These are phyloP conservation scores for Taphrina wiesneri DNA, from an alignment of 1,139 yeast genomes.

Conservation along the genomic window DNA sequence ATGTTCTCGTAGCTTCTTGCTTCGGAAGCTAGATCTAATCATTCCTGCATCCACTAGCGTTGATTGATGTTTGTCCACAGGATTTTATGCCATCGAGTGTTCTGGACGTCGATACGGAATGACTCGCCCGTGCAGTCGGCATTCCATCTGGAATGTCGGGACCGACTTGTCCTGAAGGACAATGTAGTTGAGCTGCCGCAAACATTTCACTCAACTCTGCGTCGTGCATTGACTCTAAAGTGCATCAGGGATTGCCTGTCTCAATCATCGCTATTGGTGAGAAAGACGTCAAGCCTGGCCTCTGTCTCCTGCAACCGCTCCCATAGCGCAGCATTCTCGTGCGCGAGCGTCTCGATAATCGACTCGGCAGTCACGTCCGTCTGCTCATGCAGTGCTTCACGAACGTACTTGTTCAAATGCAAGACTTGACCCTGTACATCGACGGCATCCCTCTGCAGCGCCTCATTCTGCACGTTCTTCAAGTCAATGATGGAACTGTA, in stretches of 20 bases:
- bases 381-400: slow-evolving; percentile 14
- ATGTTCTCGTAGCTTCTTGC: background rate
- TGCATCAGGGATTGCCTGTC: background rate
- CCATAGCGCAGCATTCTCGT: slow-evolving; percentile 14
- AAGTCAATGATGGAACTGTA: background rate
- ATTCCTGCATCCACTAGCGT: no score
- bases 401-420: background rate
- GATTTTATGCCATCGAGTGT: no score
- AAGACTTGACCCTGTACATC: slow-evolving; percentile 9
- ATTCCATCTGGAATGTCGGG: no score
- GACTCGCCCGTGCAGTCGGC: no score
- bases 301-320: background rate
- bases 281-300: background rate
- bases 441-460: background rate
- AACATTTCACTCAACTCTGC: no score
- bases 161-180: no score
- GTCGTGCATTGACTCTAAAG: no score
- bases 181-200: no score
- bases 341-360: slow-evolving; percentile 18
- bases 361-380: slow-evolving; percentile 8
- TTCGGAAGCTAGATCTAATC: no score
- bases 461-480: background rate
- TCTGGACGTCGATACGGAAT: no score
- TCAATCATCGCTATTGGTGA: no score
- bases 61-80: no score